Evolutionary conservation across 2,329 filamentous ascomycete species (phyloP).

Genomic region (Ceratocystis lukuohia): DNA sequence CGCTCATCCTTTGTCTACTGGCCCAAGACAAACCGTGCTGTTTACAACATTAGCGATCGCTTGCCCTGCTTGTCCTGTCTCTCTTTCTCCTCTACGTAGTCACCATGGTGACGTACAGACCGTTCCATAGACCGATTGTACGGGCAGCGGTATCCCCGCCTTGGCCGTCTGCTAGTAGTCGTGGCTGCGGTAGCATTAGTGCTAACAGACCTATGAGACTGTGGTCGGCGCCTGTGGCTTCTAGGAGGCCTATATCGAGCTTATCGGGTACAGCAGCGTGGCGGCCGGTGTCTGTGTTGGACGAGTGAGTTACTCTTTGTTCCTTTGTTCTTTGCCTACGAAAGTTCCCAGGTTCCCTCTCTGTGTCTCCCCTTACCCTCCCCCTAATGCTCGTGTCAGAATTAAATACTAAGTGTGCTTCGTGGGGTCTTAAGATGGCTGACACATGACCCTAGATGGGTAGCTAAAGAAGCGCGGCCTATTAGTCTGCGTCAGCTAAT

Average conservation of each 20-base stretch:
- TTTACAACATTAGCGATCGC: not conserved
- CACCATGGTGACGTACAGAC: not conserved
- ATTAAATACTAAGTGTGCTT: not conserved
- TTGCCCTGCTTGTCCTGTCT: not conserved
- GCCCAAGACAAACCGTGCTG: not conserved
- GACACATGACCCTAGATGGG: constrained; percentile 52
- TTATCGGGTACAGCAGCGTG: constrained; percentile 33
- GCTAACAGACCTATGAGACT: not conserved
- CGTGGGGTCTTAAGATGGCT: constrained; percentile 18
- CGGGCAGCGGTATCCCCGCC: not conserved
- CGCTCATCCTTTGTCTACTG: not conserved
- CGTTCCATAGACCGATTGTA: not conserved
- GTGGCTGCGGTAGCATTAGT: not conserved
- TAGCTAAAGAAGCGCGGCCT: constrained; percentile 80
- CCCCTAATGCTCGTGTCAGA: not conserved
- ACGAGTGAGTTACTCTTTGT: constrained; percentile 40
- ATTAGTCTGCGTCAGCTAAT: constrained; percentile 93
- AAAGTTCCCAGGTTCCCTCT: not conserved
- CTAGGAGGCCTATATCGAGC: not conserved
- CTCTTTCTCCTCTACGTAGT: not conserved
- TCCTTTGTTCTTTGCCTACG: not conserved
- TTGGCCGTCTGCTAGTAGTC: not conserved
- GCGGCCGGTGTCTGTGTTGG: constrained; percentile 50
- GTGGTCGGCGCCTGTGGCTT: not conserved
- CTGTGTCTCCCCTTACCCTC: not conserved